Evolutionary conservation across 169 alveolate species (phyloP).

Genomic region (Plasmodium gonderi): DNA sequence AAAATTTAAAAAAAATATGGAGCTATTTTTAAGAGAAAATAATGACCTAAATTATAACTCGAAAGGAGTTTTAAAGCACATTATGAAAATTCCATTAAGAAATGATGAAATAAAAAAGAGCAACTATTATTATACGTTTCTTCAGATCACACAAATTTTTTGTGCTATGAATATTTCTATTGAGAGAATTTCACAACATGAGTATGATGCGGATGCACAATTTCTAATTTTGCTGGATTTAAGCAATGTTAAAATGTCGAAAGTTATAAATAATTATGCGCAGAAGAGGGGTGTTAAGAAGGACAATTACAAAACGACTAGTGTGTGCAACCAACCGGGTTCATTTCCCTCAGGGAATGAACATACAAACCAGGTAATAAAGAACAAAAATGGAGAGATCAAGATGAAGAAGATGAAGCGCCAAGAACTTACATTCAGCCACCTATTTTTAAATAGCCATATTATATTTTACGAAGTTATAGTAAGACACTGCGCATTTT

Average conservation of each 20-base stretch:
- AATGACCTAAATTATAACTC: constrained; percentile 57
- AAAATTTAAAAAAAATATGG: constrained; percentile 49
- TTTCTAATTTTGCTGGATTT: constrained; percentile 45
- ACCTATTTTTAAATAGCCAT: constrained; percentile 45
- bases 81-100: constrained; percentile 60
- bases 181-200: not conserved
- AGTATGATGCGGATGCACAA: constrained; percentile 61
- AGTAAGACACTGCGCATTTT: constrained; percentile 58
- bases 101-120: constrained; percentile 1
- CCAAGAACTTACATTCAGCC: not conserved
- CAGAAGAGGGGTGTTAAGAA: not conserved
- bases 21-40: constrained; percentile 16
- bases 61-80: constrained; percentile 18
- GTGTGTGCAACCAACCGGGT: no score
- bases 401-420: not conserved
- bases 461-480: constrained; percentile 28
- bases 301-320: not conserved
- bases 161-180: constrained; percentile 24
- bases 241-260: constrained; percentile 27
- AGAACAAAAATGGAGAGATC: not conserved
- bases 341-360: no score
- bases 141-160: constrained; percentile 65
- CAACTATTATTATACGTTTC: constrained; percentile 48
- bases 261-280: not conserved
- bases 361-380: not conserved